Conservation (phyloP, 176 grass and related monocot genomes). For the Cocos nucifera region DNA sequence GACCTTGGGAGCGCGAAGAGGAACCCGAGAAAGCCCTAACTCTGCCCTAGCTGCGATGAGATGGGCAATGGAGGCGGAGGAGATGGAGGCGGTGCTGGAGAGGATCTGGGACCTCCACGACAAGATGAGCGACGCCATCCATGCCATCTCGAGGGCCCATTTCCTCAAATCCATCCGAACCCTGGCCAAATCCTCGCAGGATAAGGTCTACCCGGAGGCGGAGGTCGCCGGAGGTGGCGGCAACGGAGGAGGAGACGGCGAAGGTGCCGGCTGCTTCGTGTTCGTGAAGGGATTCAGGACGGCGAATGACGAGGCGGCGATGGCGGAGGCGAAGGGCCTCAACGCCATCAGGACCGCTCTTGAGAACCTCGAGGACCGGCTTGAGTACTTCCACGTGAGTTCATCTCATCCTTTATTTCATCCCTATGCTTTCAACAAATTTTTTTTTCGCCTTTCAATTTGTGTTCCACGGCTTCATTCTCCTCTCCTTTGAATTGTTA, state of each 20-base stretch:
- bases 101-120: constrained; percentile 95
- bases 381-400: constrained; percentile 88
- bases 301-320: constrained; percentile 20
- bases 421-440: no score
- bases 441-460: no score
- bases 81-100: constrained; percentile 54
- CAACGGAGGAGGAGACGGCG: background rate
- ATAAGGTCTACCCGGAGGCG: background rate
- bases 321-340: constrained; percentile 70
- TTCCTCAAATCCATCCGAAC: constrained; percentile 58
- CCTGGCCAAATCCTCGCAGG: background rate
- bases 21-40: constrained; percentile 9
- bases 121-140: constrained; percentile 90
- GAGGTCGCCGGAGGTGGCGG: background rate
- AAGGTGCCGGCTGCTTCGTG: constrained; percentile 25
- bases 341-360: constrained; percentile 73
- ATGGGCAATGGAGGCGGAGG: constrained; percentile 40
- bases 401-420: background rate
- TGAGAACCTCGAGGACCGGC: constrained; percentile 83
- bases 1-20: background rate
- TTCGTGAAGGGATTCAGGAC: constrained; percentile 8
- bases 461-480: no score
- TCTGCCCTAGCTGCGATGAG: constrained; percentile 14
- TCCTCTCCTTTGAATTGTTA: no score
- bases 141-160: constrained; percentile 62